Base-by-base conservation (phyloP, 2,329 filamentous ascomycete species). In the Mollisiaceae sp. region DNA sequence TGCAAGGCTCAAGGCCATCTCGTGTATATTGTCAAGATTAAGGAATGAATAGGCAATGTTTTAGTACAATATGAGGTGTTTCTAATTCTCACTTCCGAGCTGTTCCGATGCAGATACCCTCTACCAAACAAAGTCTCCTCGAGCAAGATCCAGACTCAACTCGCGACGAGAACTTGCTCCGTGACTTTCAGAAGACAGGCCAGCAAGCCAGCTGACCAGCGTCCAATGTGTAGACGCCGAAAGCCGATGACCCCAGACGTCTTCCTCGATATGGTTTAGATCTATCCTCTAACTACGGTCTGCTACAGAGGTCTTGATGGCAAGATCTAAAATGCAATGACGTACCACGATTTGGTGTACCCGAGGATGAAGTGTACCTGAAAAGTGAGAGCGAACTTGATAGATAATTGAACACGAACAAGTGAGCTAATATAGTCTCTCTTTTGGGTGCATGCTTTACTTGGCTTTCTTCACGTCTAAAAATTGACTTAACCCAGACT, bases 11-110 rank as follows among this genome's bases (percentile, higher is more conserved):
- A 27, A 54, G 15, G 50, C 14, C 20, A 50, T 50, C 22, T n/a
- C 11, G 55, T 57, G 57, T 65, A 65, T 62, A 57, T 22, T 62
- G 59, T 59, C 45, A 59, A 39, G 54, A 61, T 43, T 62, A 65
- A 45, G 58, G 63, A 65, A 65, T 39, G 58, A 64, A 64, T 52
- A 41, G 55, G 55, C 59, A 52, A 43, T 54, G 59, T 59, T 65
- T 24, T 56, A 64, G 22, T 54, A 50, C n/a, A 20, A n/a, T 24
- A 22, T 24, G 45, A 50, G n/a, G 1, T 24, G 11, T 18, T 35
- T 35, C 50, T 18, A 32, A 11, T 8, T 4, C n/a, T 54, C 24
- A 32, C 32, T 27, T 22, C 50, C 50, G 47, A 52, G 22, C 47
- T 15, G 20, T 14, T 32, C 47, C 47, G 47, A 52, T 32, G n/a